Base-by-base conservation (phyloP, 2,329 filamentous ascomycete genomes). In the Fusarium palustre region DNA sequence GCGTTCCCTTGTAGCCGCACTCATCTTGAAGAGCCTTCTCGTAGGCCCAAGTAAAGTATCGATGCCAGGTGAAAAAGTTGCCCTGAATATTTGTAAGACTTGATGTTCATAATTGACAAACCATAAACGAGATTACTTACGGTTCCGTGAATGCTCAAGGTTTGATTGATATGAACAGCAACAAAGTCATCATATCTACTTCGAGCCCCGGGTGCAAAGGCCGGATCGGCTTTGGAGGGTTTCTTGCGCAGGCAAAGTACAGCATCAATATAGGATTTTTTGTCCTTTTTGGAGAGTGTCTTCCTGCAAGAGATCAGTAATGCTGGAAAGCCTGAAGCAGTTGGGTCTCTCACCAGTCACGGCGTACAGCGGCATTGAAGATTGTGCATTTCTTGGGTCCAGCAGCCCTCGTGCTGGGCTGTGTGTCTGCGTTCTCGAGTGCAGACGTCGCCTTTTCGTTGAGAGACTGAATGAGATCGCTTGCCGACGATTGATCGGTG, bases 151-250 rank as follows among this genome's bases (percentile, higher is more conserved):
- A 63, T 63, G 0, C 5, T 43, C 3, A 34, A 15, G 13, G 59
- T 63, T 11, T 63, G 59, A 5, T 63, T 63, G 7, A 63, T 63
- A 18, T 63, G 59, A 5, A 63, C 58, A 0, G 59, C 48, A 3
- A 63, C 59, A 33, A 63, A 63, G n/a, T 63, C 59, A 15, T 63
- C 59, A 13, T 63, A 63, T 56, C 59, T 48, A 3, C 24, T 63
- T 2, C 58, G 48, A 4, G 59, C 42, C 1, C 59, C 59, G 8
- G 59, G 59, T 1, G 59, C 59, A 1, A 63, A 63, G 16, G 42
- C 10, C 1, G 20, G 59, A 8, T 63, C 42, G 4, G 48, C 58
- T 28, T 56, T 63, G 2, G 59, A 63, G 0, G 59, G 48, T 3
- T 39, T 63, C 18, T 63, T 38, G 13, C 58, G 59, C 0, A 63